These are phyloP conservation scores for Leccinum variabile DNA, from an alignment of 1,284 basidiomycete species.

Conservation along the genomic window DNA sequence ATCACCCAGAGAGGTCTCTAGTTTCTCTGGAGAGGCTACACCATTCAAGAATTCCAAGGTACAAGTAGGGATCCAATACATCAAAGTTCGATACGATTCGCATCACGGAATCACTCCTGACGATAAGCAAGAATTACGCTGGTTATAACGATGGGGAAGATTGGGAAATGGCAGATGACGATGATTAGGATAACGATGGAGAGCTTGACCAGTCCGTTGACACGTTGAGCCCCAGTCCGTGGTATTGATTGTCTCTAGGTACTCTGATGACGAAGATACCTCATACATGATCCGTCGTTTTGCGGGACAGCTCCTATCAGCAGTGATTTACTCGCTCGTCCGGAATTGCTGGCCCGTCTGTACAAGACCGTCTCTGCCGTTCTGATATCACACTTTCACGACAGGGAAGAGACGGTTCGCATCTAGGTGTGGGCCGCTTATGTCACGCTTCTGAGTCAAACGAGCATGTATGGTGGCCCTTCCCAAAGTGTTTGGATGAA, in stretches of 20 bases:
- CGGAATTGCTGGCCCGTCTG: conserved; percentile 78
- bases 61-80: conserved; percentile 64
- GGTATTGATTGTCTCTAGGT: conserved; percentile 47
- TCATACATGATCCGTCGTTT: conserved; percentile 92
- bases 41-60: conserved; percentile 71
- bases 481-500: conserved; percentile 53
- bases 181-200: conserved; percentile 78
- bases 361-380: conserved; percentile 86
- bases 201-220: conserved; percentile 66
- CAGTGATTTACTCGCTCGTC: conserved; percentile 87
- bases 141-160: conserved; percentile 76
- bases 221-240: background rate
- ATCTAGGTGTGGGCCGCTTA: conserved; percentile 92
- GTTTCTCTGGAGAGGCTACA: conserved; percentile 63
- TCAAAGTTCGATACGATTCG: conserved; percentile 54
- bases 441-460: conserved; percentile 78
- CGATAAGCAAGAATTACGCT: conserved; percentile 76
- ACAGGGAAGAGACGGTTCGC: conserved; percentile 97
- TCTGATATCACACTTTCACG: conserved; percentile 87
- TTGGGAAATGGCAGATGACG: conserved; percentile 77
- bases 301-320: conserved; percentile 86
- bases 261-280: conserved; percentile 95
- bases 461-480: conserved; percentile 66
- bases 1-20: background rate
- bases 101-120: conserved; percentile 5